Conservation (phyloP, 148 eudicot genomes). For the Cornus controversa region DNA sequence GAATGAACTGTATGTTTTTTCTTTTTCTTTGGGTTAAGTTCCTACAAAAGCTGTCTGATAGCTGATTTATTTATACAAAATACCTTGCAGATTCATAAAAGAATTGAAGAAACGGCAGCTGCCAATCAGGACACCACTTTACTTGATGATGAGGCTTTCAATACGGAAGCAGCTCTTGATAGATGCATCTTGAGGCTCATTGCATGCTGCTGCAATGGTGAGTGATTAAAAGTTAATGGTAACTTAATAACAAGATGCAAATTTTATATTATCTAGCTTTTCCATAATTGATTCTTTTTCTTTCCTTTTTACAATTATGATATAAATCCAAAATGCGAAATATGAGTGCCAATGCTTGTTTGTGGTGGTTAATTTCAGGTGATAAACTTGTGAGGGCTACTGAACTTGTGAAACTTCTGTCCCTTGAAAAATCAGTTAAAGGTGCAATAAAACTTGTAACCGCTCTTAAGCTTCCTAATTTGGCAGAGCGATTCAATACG, state of each 20-base stretch:
- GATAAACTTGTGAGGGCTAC: conserved; percentile 95
- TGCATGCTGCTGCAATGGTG: conserved; percentile 95
- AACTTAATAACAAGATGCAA: background rate
- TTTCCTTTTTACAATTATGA: background rate
- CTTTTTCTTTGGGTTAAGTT: background rate
- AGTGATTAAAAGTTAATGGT: conserved; percentile 16
- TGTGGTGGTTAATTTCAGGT: conserved; percentile 45
- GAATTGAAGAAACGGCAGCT: conserved; percentile 57
- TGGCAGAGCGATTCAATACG: conserved; percentile 83
- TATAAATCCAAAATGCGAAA: background rate
- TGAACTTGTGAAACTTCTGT: conserved; percentile 83
- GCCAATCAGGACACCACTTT: conserved; percentile 57
- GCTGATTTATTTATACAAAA: conserved; percentile 3
- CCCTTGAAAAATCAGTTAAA: conserved; percentile 81
- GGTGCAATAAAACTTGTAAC: conserved; percentile 95
- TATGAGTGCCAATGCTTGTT: background rate
- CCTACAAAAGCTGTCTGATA: background rate
- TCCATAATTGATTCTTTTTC: background rate
- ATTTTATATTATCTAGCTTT: background rate
- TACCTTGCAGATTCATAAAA: conserved; percentile 66
- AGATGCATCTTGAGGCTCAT: conserved; percentile 94
- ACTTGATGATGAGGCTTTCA: conserved; percentile 86
- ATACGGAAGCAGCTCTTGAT: conserved; percentile 73
- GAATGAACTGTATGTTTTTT: background rate
- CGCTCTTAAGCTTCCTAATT: conserved; percentile 82